These are phyloP conservation scores for Pulveroboletus sp. DNA, from an alignment of 768 basidiomycete genomes.

Conservation along the genomic window DNA sequence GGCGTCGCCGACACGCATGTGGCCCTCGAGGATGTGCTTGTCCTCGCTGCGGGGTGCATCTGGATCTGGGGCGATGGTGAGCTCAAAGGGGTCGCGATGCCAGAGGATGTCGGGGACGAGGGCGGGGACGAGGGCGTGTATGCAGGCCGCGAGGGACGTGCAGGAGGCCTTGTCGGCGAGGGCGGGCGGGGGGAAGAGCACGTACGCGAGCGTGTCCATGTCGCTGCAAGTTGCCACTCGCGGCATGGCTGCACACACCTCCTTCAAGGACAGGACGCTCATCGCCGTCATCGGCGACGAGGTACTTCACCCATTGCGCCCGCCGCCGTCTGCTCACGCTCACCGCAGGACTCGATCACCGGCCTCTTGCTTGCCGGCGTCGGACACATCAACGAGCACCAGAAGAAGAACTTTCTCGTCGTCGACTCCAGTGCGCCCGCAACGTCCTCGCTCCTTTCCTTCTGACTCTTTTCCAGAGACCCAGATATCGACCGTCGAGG, in stretches of 20 bases:
- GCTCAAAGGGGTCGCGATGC: conserved; percentile 82
- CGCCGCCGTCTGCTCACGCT: conserved; percentile 9
- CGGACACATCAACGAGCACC: conserved; percentile 84
- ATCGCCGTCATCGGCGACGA: conserved; percentile 98
- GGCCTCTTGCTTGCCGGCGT: conserved; percentile 93
- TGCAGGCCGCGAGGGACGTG: conserved; percentile 65
- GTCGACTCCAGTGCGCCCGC: conserved; percentile 83
- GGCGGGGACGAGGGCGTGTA: conserved; percentile 53
- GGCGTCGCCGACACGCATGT: conserved; percentile 90
- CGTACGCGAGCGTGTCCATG: conserved; percentile 75
- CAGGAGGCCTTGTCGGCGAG: conserved; percentile 58
- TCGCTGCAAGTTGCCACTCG: conserved; percentile 16
- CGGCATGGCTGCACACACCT: conserved; percentile 48
- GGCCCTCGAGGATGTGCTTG: conserved; percentile 70
- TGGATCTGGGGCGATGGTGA: conserved; percentile 57
- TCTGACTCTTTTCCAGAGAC: conserved; percentile 61
- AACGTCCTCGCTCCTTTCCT: not conserved
- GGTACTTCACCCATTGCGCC: conserved; percentile 40
- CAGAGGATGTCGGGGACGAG: conserved; percentile 66
- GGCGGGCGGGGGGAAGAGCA: conserved; percentile 58
- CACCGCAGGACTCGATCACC: conserved; percentile 87
- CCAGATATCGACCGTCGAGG: conserved; percentile 84
- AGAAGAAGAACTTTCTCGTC: conserved; percentile 97
- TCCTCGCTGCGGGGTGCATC: conserved; percentile 30
- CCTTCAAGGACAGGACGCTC: conserved; percentile 79